phyloP scores from a whole-genome alignment of 257 asterid genomes.

The Solanum sparsipilum region DNA sequence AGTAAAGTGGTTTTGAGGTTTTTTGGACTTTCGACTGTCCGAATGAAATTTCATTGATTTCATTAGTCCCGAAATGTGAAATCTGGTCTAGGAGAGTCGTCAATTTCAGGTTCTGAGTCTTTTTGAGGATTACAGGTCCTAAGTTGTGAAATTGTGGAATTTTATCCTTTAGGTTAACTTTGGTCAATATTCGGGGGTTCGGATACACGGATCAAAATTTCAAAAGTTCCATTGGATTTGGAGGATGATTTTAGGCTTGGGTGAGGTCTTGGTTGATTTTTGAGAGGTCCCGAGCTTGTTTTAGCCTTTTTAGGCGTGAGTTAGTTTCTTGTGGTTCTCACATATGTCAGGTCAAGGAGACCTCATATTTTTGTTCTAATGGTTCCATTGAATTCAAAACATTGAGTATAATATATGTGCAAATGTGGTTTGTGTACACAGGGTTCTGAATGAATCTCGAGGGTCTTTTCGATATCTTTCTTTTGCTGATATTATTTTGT shows the following conservation, averaged over 20 bases:
- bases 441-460: background rate
- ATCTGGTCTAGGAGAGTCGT: background rate
- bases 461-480: background rate
- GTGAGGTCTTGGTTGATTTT: background rate
- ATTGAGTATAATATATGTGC: background rate
- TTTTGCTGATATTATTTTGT: background rate
- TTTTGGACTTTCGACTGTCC: background rate
- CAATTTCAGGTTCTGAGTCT: background rate
- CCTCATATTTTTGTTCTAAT: background rate
- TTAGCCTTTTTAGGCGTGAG: background rate
- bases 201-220: background rate
- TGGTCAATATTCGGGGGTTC: background rate
- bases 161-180: background rate
- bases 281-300: background rate
- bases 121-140: background rate
- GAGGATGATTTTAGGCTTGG: background rate
- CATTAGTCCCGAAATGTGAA: background rate
- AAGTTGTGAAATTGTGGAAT: background rate
- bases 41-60: background rate
- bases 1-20: too few species aligned
- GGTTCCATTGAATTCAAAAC: too few species aligned
- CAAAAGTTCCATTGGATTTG: background rate
- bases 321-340: background rate
- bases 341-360: background rate
- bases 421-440: background rate